Evolutionary conservation across 2,329 filamentous ascomycete species (phyloP), one percentile per base, ranked within the genome.

Genomic region (Cladosporium oxysporum): DNA sequence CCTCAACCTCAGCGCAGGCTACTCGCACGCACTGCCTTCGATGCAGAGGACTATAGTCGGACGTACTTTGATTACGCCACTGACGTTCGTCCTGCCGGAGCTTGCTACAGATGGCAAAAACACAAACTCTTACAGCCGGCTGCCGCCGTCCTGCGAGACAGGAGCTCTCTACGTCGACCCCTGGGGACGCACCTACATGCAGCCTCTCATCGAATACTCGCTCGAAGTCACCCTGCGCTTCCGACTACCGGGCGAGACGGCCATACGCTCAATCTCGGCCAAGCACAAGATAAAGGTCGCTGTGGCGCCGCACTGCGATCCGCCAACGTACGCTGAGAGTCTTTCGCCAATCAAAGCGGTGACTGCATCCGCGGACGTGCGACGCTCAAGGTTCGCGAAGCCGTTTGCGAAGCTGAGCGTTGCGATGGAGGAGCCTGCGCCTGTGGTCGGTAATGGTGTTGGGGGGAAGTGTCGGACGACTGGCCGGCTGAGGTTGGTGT

Each of bases 161-260:
- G 61, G 61, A 18, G 29, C 16, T 6, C 26, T 53, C 14, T 63
- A 63, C 61, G 21, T 55, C 21, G 61, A 63, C n/a, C 61, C 61
- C 1, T 63, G 61, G 61, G 61, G 35, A 31, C 61, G 61, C 4
- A 16, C 6, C 21, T 63, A 63, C 37, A 63, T 57, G 61, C 61
- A 63, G 33, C 61, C 61, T 10, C 35, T 63, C 16, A 63, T 63
- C 12, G 50, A 57, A 18, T 63, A 63, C 35, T 33, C 16, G 6
- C 29, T 63, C 18, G 50, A 47, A 10, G 50, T 47, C 23, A 63
- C 35, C 10, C 50, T 63, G 16, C 50, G 50, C 14, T 63, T 44
- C 61, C 61, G 61, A 7, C 26, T 57, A 5, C 23, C 16, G 3
- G 35, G 35, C 4, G 61, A 63, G 61, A 63, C 61, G n/a, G 50